phyloP scores from a whole-genome alignment of 768 basidiomycete genomes.

The Crassisporium funariophilum region DNA sequence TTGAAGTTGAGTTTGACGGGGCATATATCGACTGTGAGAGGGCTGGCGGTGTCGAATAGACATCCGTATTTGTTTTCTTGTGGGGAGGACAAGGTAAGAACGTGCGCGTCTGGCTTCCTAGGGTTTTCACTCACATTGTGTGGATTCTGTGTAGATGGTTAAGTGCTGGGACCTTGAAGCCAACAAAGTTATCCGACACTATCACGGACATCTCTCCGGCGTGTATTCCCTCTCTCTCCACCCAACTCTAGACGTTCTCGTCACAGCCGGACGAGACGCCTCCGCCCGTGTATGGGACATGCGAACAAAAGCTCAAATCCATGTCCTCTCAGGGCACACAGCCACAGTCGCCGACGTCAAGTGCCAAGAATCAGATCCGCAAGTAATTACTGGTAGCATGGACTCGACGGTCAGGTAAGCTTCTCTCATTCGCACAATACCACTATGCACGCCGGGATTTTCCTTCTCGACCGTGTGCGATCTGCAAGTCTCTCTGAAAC shows the following conservation, averaged over 20 bases:
- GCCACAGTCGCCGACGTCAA: slow-evolving; percentile 95
- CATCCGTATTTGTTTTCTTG: slow-evolving; percentile 98
- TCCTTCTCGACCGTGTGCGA: too few species aligned
- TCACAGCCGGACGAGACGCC: slow-evolving; percentile 94
- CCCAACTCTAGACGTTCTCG: slow-evolving; percentile 93
- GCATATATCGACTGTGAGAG: slow-evolving; percentile 95
- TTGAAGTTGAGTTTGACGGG: slow-evolving; percentile 95
- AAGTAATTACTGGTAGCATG: slow-evolving; percentile 98
- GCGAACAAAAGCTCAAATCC: slow-evolving; percentile 96
- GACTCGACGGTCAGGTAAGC: slow-evolving; percentile 89
- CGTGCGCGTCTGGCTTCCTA: not conserved
- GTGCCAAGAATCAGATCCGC: slow-evolving; percentile 96
- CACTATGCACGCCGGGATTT: not conserved
- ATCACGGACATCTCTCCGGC: slow-evolving; percentile 97
- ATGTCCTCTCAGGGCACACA: slow-evolving; percentile 91
- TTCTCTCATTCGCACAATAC: not conserved
- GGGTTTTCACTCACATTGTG: not conserved
- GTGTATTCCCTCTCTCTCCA: slow-evolving; percentile 94
- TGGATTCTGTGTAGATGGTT: slow-evolving; percentile 73
- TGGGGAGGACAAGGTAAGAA: slow-evolving; percentile 90
- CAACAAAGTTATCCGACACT: slow-evolving; percentile 98
- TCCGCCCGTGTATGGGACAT: slow-evolving; percentile 99
- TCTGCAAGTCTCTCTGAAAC: too few species aligned
- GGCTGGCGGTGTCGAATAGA: slow-evolving; percentile 86
- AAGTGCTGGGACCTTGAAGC: slow-evolving; percentile 99